Evolutionary conservation across 495 filamentous ascomycete genomes (phyloP).

Genomic region (Talaromyces wortmannii): DNA sequence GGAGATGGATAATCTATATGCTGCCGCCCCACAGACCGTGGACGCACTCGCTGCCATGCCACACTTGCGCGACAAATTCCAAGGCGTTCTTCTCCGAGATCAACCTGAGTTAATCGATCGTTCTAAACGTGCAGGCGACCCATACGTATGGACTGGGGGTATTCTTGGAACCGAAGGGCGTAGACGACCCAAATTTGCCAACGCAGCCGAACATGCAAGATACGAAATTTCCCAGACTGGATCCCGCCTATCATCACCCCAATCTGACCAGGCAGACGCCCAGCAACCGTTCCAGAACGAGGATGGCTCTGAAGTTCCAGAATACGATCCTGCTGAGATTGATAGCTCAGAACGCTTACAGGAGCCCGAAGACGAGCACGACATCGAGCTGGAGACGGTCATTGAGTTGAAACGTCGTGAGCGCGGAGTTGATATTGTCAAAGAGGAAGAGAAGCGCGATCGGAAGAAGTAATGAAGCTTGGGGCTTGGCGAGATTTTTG

Average conservation of each 20-base stretch:
- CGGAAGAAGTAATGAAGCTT: neutral
- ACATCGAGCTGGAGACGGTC: conserved; percentile 17
- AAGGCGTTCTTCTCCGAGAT: conserved; percentile 29
- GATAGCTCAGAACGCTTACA: conserved; percentile 7
- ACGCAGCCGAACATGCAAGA: neutral
- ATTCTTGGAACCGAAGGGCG: conserved; percentile 17
- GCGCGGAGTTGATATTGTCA: conserved; percentile 1
- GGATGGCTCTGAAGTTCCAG: neutral
- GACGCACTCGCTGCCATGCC: conserved; percentile 49
- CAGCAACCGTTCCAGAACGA: neutral
- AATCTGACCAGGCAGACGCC: neutral
- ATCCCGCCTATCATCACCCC: neutral
- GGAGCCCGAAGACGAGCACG: conserved; percentile 14
- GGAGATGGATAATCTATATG: conserved; percentile 24
- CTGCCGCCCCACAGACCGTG: conserved; percentile 42
- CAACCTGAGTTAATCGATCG: conserved; percentile 9
- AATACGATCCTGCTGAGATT: neutral
- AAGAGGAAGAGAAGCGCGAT: conserved; percentile 1
- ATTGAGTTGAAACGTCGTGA: conserved; percentile 8
- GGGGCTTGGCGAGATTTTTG: no score
- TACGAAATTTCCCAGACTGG: neutral
- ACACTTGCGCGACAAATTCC: conserved; percentile 29
- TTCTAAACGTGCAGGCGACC: neutral
- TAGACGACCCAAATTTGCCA: neutral
- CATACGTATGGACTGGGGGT: conserved; percentile 27